These are phyloP conservation scores for Angophora floribunda DNA, from an alignment of 345 rosid species.

Conservation along the genomic window DNA sequence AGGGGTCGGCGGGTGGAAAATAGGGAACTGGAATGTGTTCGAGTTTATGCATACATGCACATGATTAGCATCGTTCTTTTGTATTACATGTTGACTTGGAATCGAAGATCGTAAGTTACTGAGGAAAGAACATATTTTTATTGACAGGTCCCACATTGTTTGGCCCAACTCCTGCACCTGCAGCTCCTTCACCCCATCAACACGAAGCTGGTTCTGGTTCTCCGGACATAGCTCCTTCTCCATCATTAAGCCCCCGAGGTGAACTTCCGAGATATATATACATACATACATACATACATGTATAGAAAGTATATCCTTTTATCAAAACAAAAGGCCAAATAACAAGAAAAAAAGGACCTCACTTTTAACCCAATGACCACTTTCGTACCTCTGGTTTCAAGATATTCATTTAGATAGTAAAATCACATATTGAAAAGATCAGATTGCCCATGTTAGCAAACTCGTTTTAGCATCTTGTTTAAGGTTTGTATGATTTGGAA, in stretches of 20 bases:
- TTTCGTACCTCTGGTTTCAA: not conserved
- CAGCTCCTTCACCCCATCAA: not conserved
- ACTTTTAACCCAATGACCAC: not conserved
- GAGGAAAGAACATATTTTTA: not conserved
- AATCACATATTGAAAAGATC: not conserved
- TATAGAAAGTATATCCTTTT: not conserved
- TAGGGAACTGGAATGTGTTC: not conserved
- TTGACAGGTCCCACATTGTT: constrained; percentile 52
- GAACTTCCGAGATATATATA: not conserved
- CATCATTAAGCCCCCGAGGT: constrained; percentile 49
- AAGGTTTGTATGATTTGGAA: not conserved
- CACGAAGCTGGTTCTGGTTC: not conserved
- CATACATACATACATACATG: rapidly evolving
- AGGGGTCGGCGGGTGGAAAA: not conserved
- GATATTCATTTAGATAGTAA: not conserved
- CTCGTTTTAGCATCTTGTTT: not conserved
- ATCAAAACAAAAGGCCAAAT: not conserved
- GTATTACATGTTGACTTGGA: too few species aligned
- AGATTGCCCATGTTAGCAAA: not conserved
- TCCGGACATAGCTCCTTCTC: not conserved
- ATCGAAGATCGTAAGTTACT: not conserved
- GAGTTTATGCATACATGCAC: not conserved
- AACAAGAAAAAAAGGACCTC: not conserved
- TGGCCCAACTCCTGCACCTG: constrained; percentile 45
- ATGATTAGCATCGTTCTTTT: too few species aligned